Percentiles rank a stretch among this genome's conserved stretches.
Conservation (phyloP, 371 early-diverging fungal genomes). For the Mortierella sp. region DNA sequence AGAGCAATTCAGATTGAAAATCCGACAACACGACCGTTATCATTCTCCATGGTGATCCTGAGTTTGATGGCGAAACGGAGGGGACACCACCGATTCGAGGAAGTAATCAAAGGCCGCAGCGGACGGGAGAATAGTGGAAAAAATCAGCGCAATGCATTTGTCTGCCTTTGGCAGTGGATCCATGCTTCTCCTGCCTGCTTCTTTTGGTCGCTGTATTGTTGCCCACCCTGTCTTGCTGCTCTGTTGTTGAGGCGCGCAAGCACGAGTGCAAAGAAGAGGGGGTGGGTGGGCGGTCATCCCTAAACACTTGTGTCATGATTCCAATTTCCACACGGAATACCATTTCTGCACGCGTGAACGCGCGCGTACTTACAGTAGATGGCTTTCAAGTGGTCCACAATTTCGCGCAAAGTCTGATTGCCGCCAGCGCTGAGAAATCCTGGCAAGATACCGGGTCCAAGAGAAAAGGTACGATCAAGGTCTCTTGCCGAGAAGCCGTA, state of each 20-base stretch:
- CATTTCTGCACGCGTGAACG: no score
- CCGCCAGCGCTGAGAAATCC: slow-evolving; percentile 76
- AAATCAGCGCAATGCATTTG: no score
- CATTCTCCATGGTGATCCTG: no score
- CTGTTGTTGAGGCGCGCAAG: background rate
- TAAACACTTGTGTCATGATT: background rate
- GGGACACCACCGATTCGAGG: no score
- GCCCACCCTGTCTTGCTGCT: background rate
- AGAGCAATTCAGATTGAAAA: background rate
- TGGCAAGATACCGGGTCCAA: slow-evolving; percentile 96
- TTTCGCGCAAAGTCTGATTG: slow-evolving; percentile 87
- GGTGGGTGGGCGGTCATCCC: background rate
- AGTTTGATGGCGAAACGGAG: no score
- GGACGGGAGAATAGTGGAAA: no score
- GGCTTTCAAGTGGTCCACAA: slow-evolving; percentile 80
- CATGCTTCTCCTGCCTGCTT: background rate
- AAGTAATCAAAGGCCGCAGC: no score
- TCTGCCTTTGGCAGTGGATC: background rate
- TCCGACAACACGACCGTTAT: no score
- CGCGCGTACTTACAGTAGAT: slow-evolving; percentile 81
- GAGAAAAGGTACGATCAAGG: slow-evolving; percentile 87
- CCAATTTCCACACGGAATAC: background rate
- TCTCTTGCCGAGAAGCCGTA: slow-evolving; percentile 96
- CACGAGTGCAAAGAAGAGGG: background rate
- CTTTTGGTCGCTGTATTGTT: background rate